Evolutionary conservation across 1,284 basidiomycete species (phyloP).

Genomic region (Ceratobasidium sp.): DNA sequence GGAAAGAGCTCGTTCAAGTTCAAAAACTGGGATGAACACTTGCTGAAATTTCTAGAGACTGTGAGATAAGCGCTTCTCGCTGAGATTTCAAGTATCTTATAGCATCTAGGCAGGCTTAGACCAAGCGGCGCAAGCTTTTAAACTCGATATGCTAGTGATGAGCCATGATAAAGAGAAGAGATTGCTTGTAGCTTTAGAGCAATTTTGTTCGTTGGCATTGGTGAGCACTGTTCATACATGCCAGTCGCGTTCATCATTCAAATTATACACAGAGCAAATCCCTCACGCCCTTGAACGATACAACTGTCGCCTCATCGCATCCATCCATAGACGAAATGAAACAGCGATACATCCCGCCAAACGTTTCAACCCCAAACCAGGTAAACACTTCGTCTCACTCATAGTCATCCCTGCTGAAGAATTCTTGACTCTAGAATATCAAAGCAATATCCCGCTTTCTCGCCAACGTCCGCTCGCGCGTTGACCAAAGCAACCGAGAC

Average conservation of each 20-base stretch:
- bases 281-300: conserved; percentile 49
- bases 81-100: conserved; percentile 28
- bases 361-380: conserved; percentile 66
- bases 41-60: conserved; percentile 32
- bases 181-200: conserved; percentile 66
- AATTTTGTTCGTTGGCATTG: conserved; percentile 65
- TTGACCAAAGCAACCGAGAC: conserved; percentile 77
- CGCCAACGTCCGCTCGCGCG: conserved; percentile 74
- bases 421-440: conserved; percentile 65
- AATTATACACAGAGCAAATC: conserved; percentile 50
- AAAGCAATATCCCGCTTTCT: conserved; percentile 77
- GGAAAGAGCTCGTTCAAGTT: conserved; percentile 29
- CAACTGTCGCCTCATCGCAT: conserved; percentile 52
- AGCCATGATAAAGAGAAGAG: conserved; percentile 73
- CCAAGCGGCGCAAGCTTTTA: conserved; percentile 73
- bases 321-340: conserved; percentile 72
- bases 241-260: neutral
- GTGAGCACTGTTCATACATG: conserved; percentile 58
- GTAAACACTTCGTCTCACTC: conserved; percentile 53
- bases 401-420: neutral
- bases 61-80: neutral
- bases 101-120: conserved; percentile 64
- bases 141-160: conserved; percentile 76
- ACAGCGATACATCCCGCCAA: conserved; percentile 67
- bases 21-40: conserved; percentile 39